Evolutionary conservation across 192 early-diverging fungal species (phyloP), one percentile per base, ranked within the genome.

Genomic region (Umbelopsis isabellina): DNA sequence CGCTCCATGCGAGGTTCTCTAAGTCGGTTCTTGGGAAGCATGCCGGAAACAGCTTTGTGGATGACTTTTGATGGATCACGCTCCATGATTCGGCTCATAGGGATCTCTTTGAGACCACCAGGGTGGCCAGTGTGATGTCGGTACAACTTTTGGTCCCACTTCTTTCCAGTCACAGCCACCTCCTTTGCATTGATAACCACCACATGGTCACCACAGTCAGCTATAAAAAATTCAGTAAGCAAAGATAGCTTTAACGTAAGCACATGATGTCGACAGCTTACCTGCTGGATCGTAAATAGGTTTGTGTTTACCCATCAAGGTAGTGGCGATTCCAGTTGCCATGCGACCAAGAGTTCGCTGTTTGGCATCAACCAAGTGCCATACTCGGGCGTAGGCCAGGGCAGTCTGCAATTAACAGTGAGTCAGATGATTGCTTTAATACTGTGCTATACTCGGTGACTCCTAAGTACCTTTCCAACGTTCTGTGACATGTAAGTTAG

Each of bases 281-380:
- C 91, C 83, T 52, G 94, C 92, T 46, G 94, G 95, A 74, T 95
- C 85, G 72, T 87, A 95, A 49, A 92, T 92, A 23, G 95, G 95
- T 88, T 97, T 97, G 83, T 98, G 93, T 78, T 98, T 98, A 35
- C 97, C 97, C 85, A 95, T 92, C 46, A 98, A 86, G 20, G 95
- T 95, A 47, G 92, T 92, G 72, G 91, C 90, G 51, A 97, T 92
- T 49, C 90, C 85, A 49, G 93, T 86, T 16, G 94, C 87, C 68
- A 98, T 78, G 58, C 90, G 90, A n/a, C 95, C 95, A 30, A 98
- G 88, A 22, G 93, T 85, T 78, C 93, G 87, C 50, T 92, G 91
- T 66, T 88, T 86, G 33, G 93, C 93, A 79, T 96, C 94, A 37
- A 98, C 95, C 48, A 94, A 82, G 78, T 95, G 95, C 94, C 94